These are phyloP conservation scores for Gossypium armourianum DNA, from an alignment of 441 rosid genomes.

Conservation along the genomic window DNA sequence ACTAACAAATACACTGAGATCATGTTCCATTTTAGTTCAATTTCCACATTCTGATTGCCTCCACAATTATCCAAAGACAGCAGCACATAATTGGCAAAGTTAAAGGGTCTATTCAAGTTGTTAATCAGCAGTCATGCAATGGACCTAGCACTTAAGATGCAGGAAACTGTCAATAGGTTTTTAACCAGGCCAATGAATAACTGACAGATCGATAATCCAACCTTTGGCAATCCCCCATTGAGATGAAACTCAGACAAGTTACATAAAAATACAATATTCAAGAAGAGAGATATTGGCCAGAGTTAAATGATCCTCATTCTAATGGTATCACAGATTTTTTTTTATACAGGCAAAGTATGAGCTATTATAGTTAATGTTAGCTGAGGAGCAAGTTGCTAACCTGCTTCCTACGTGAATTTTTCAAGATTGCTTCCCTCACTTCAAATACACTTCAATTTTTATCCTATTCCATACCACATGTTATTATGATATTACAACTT, in stretches of 20 bases:
- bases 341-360: background rate
- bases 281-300: background rate
- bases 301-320: background rate
- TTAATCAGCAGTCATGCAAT: background rate
- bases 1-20: background rate
- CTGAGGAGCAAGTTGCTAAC: background rate
- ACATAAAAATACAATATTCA: background rate
- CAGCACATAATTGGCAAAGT: background rate
- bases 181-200: background rate
- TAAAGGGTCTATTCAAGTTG: background rate
- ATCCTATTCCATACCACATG: background rate
- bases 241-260: background rate
- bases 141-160: background rate
- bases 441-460: background rate
- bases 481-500: background rate
- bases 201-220: background rate
- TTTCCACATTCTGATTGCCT: background rate
- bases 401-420: background rate
- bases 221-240: background rate
- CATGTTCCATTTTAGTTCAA: constrained; percentile 9
- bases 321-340: background rate
- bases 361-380: background rate
- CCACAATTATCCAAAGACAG: background rate
- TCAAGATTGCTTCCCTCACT: constrained; percentile 1
- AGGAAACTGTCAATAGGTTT: background rate